Evolutionary conservation across 2,329 filamentous ascomycete genomes (phyloP).

Genomic region (Raffaelea arxii): DNA sequence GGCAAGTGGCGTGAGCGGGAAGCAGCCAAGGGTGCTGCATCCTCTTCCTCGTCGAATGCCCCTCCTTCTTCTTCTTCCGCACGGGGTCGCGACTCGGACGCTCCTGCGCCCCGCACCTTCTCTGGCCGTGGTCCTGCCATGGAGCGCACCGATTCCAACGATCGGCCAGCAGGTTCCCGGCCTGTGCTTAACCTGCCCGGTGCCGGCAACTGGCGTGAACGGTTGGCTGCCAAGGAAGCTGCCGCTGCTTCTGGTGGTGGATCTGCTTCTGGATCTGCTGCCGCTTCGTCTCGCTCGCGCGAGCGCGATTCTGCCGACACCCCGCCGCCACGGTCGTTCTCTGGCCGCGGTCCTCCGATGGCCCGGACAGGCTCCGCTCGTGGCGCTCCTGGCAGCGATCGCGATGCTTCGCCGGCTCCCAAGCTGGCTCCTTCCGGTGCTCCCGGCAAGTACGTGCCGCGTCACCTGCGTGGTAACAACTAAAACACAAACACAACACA

Average conservation of each 20-base stretch:
- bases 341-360: conserved; percentile 29
- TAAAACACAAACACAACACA: too few species aligned
- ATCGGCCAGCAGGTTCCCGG: conserved; percentile 34
- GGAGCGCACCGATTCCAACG: conserved; percentile 33
- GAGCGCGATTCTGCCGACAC: conserved; percentile 6
- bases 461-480: conserved; percentile 18
- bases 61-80: conserved; percentile 12
- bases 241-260: background rate
- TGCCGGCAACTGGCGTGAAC: conserved; percentile 49
- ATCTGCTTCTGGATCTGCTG: conserved; percentile 7
- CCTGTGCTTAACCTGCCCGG: conserved; percentile 46
- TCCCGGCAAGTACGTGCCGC: conserved; percentile 51
- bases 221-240: conserved; percentile 37
- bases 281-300: conserved; percentile 13
- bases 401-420: conserved; percentile 28
- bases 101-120: conserved; percentile 20
- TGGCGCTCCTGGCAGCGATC: conserved; percentile 18
- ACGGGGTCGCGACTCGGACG: conserved; percentile 14
- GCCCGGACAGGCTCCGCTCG: conserved; percentile 31
- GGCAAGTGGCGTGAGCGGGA: conserved; percentile 66
- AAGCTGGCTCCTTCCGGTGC: conserved; percentile 41
- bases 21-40: conserved; percentile 34
- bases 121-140: conserved; percentile 21
- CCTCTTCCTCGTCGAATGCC: conserved; percentile 9
- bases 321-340: conserved; percentile 20